Evolutionary conservation across 2,329 filamentous ascomycete genomes (phyloP).

Genomic region (Paraconiothyrium sp.): DNA sequence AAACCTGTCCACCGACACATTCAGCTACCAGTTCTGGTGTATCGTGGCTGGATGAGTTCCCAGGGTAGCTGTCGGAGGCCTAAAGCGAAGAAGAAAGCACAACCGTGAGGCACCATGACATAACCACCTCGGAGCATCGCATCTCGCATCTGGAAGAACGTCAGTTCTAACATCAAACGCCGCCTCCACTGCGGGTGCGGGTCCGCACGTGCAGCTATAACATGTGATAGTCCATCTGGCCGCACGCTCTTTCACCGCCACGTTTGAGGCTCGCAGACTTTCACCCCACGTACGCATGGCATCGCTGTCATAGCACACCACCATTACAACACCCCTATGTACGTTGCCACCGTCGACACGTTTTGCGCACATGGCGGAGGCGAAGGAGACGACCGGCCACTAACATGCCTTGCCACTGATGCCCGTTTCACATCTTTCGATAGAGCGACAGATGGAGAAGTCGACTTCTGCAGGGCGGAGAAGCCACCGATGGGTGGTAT

Average conservation of each 20-base stretch:
- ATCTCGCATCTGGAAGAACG: neutral
- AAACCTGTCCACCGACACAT: neutral
- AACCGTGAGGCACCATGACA: neutral
- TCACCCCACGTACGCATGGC: neutral
- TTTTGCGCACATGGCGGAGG: constrained; percentile 2
- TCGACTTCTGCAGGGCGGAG: neutral
- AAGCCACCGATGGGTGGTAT: neutral
- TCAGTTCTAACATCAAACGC: neutral
- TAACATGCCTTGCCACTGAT: neutral
- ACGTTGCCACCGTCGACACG: neutral
- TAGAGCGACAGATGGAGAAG: neutral
- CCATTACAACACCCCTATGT: neutral
- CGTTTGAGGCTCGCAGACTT: neutral
- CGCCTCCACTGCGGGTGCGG: neutral
- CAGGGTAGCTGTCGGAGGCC: neutral
- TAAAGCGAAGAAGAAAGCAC: neutral
- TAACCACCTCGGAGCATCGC: neutral
- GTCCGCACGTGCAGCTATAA: neutral
- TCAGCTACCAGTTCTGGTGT: neutral
- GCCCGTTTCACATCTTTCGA: neutral
- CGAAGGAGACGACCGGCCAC: neutral
- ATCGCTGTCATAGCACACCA: neutral
- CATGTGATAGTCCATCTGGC: neutral
- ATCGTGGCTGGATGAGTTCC: neutral
- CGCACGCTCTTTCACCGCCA: neutral